Percentiles rank a stretch among this genome's conserved stretches.
Conservation (phyloP, 2,329 filamentous ascomycete genomes). For the Grosmannia huntii region DNA sequence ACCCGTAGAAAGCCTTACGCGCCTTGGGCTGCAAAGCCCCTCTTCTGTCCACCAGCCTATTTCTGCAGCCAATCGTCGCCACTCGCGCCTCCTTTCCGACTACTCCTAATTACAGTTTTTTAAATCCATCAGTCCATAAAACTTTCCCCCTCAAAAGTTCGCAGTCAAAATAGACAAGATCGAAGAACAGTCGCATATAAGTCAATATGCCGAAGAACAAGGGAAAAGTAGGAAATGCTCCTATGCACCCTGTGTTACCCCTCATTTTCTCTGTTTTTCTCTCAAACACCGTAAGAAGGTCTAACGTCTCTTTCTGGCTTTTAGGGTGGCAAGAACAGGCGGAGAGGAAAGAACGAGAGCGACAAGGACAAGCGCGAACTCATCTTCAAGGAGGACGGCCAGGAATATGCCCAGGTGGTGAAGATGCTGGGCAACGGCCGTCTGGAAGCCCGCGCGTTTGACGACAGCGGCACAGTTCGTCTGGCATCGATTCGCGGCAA, state of each 20-base stretch:
- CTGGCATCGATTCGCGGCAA: constrained; percentile 66
- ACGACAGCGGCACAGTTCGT: constrained; percentile 77
- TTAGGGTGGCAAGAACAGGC: constrained; percentile 84
- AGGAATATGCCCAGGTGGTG: constrained; percentile 64
- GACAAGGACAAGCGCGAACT: constrained; percentile 98
- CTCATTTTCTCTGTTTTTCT: neutral
- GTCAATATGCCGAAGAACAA: constrained; percentile 93
- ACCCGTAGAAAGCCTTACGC: neutral
- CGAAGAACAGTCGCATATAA: neutral
- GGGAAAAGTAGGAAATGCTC: constrained; percentile 60
- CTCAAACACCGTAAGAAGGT: constrained; percentile 20
- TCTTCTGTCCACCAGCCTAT: neutral
- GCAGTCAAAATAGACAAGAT: neutral
- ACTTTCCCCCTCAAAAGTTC: neutral
- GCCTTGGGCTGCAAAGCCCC: neutral
- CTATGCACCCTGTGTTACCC: neutral
- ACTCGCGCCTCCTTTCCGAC: neutral
- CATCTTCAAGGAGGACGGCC: constrained; percentile 97
- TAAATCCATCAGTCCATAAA: neutral
- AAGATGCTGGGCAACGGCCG: constrained; percentile 49
- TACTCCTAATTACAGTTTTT: neutral
- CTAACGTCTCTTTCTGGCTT: neutral
- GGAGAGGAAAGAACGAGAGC: constrained; percentile 98
- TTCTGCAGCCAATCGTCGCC: neutral
- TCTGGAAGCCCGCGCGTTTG: constrained; percentile 79